phyloP scores from a whole-genome alignment of 345 rosid genomes.

The Erodium maritimum region DNA sequence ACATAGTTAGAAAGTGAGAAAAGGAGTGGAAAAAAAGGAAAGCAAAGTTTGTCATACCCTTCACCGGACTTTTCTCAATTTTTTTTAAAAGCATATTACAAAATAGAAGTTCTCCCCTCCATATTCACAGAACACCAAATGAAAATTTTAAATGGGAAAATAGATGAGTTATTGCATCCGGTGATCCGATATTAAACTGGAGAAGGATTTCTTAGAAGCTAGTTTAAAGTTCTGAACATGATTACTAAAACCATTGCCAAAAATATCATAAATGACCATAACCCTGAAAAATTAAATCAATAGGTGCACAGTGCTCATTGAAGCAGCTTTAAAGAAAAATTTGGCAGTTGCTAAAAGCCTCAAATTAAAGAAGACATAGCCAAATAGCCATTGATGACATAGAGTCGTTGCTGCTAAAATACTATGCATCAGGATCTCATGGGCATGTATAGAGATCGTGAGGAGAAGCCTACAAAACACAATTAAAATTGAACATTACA shows the following conservation, averaged over 20 bases:
- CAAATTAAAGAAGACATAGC: not conserved
- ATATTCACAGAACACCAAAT: too few species aligned
- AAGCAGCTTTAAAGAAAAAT: not conserved
- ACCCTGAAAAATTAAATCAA: not conserved
- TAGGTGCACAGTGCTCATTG: not conserved
- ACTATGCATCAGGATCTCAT: too few species aligned
- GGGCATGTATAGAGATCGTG: too few species aligned
- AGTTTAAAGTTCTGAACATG: not conserved
- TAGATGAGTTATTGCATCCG: not conserved
- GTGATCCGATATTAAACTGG: not conserved
- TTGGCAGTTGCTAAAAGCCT: not conserved
- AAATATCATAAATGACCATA: not conserved
- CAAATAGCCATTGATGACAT: not conserved
- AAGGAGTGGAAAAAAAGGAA: too few species aligned
- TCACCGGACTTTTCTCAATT: too few species aligned
- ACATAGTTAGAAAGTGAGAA: not conserved
- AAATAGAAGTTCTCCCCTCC: too few species aligned
- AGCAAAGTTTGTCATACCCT: not conserved
- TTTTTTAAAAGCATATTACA: too few species aligned
- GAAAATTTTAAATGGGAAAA: too few species aligned
- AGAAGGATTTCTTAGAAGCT: not conserved
- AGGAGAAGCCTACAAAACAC: too few species aligned
- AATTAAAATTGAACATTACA: too few species aligned
- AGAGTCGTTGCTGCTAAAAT: too few species aligned
- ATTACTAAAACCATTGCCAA: not conserved